Evolutionary conservation across 495 filamentous ascomycete species (phyloP), one percentile per base, ranked within the genome.

Genomic region (Tuber melanosporum): DNA sequence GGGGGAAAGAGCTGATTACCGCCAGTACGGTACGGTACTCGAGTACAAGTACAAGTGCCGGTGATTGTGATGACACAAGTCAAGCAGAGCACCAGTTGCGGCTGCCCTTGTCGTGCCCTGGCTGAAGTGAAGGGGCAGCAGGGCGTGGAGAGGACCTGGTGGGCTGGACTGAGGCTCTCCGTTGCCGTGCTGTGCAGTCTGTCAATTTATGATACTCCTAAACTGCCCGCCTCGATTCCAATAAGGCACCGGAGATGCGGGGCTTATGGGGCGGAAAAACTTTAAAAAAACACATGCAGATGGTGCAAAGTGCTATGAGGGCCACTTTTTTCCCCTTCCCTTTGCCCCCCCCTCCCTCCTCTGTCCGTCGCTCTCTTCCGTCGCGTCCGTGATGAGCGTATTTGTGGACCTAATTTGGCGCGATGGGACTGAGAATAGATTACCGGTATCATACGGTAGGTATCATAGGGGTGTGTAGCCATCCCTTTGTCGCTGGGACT

Each of bases 281-380:
- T 66, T 36, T 32, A 32, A 32, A 5, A 19, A 36, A 36, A 36
- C 32, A 5, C 57, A 36, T 36, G 57, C 57, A 19, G 57, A 66
- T 66, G 26, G 26, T 66, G 57, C 14, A 72, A 69, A 66, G 42
- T 49, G 76, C 69, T 70, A 71, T 42, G 47, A 39, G 52, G 41
- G 19, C 26, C 26, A 42, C 46, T 57, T 71, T 77, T 72, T 76
- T 71, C 44, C 5, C 42, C 42, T 1, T 41, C 39, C 42, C 42
- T 71, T 77, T 39, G n/a, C 44, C 14, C 10, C 52, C 32, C 57
- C 14, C 10, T 44, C 32, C 57, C 46, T 75, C 10, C 44, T 70
- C 70, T 69, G 43, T 76, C 75, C 71, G 47, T 52, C 3, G 5
- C 10, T 62, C 52, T 32, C 20, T 10, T 4, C n/a, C 14, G 57